These are phyloP conservation scores for Wallacemonas sp. DNA, from an alignment of 208 protist species.

Conservation along the genomic window DNA sequence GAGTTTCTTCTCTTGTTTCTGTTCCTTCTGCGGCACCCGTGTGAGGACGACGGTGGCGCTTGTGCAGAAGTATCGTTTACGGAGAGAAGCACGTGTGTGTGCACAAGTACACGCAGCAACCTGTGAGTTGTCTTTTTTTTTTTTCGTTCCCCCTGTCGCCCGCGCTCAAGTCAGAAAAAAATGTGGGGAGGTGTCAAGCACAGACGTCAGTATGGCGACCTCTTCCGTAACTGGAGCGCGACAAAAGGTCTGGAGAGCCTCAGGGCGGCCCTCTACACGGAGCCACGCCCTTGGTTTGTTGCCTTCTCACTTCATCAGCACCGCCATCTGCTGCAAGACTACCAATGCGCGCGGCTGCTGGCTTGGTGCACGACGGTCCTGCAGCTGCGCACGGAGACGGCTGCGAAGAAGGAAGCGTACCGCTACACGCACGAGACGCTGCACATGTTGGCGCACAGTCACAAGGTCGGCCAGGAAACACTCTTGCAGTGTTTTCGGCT, in stretches of 20 bases:
- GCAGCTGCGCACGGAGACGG: conserved; percentile 31
- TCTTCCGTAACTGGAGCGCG: conserved; percentile 76
- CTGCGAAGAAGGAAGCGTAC: conserved; percentile 65
- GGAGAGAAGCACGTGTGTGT: no score
- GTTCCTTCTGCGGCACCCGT: no score
- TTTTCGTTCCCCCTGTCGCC: neutral
- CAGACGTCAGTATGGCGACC: conserved; percentile 56
- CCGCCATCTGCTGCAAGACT: conserved; percentile 72
- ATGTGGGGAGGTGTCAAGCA: conserved; percentile 90
- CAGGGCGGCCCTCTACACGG: conserved; percentile 51
- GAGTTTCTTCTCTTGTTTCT: no score
- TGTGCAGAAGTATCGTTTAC: no score
- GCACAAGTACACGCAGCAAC: no score
- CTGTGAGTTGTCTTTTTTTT: conserved; percentile 14
- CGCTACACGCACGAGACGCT: conserved; percentile 81
- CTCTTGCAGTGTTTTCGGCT: conserved; percentile 78
- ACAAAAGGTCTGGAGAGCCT: conserved; percentile 63
- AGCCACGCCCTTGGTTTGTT: conserved; percentile 85
- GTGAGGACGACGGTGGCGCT: no score
- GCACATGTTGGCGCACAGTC: conserved; percentile 56
- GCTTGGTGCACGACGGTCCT: conserved; percentile 77
- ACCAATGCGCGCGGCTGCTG: conserved; percentile 72
- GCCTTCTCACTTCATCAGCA: conserved; percentile 67
- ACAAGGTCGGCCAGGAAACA: conserved; percentile 63
- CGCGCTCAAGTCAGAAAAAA: neutral